Percentiles rank a stretch among this genome's conserved stretches.
Evolutionary conservation across 2,329 filamentous ascomycete genomes (phyloP).

Genomic region (Neofusicoccum umdonicola): DNA sequence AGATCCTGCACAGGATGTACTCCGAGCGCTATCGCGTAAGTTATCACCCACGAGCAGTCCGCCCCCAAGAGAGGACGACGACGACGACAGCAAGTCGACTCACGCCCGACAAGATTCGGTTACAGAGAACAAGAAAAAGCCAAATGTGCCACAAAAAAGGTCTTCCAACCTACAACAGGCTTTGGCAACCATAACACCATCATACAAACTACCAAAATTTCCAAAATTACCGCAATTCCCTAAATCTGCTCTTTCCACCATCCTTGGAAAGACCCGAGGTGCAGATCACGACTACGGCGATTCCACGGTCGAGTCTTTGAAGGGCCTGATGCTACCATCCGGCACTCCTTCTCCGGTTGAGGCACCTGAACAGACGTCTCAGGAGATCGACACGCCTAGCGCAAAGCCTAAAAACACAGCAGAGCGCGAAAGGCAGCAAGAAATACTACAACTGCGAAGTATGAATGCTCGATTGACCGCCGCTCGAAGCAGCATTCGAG

Average conservation of each 20-base stretch:
- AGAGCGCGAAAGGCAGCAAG: conserved; percentile 42
- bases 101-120: no score
- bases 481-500: conserved; percentile 43
- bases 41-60: conserved; percentile 21
- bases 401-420: conserved; percentile 36
- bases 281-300: conserved; percentile 40
- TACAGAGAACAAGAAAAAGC: no score
- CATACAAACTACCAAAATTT: not conserved
- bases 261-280: conserved; percentile 35
- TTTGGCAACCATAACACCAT: no score
- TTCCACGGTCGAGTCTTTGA: conserved; percentile 48
- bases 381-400: conserved; percentile 29
- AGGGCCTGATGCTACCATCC: conserved; percentile 41
- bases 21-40: no score
- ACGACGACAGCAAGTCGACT: no score
- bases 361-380: conserved; percentile 26
- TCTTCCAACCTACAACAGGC: no score
- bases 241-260: conserved; percentile 38
- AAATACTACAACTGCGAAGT: conserved; percentile 40
- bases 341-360: not conserved
- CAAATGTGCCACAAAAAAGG: no score
- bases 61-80: not conserved
- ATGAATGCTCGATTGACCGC: conserved; percentile 42
- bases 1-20: conserved; percentile 26
- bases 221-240: conserved; percentile 23